A percentile compares a stretch with the other conserved stretches of the same genome.
These are phyloP conservation scores for Taphrina deformans DNA, from an alignment of 1,139 yeast genomes.

Conservation along the genomic window DNA sequence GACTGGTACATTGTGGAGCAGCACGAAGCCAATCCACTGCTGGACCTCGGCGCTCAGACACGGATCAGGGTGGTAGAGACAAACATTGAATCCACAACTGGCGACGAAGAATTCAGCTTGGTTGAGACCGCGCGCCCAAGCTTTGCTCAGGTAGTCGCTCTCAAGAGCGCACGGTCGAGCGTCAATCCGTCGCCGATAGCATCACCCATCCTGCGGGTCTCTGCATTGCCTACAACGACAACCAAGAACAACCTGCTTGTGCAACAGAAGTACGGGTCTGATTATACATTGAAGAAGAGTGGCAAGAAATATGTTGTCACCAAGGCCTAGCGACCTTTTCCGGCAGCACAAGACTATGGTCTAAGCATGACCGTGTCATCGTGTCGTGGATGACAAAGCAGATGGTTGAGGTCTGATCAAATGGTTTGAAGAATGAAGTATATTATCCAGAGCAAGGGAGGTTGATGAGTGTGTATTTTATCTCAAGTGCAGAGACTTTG, in stretches of 20 bases:
- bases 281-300: slow-evolving; percentile 11
- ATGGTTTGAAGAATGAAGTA: not conserved
- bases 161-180: slow-evolving; percentile 18
- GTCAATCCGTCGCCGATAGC: slow-evolving; percentile 8
- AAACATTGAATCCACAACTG: not conserved
- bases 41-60: slow-evolving; percentile 8
- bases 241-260: not conserved
- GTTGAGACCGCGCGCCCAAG: slow-evolving; percentile 14
- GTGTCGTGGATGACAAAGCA: no score
- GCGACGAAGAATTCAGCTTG: slow-evolving; percentile 4
- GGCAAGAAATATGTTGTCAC: slow-evolving; percentile 16
- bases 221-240: not conserved
- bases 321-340: no score
- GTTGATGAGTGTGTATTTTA: not conserved
- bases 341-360: no score
- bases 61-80: not conserved
- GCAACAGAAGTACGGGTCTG: not conserved
- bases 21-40: slow-evolving; percentile 16
- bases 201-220: slow-evolving; percentile 4
- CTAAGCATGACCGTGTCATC: no score
- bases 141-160: slow-evolving; percentile 10
- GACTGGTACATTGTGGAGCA: slow-evolving; percentile 22
- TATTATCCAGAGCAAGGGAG: no score
- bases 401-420: no score
- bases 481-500: no score